A percentile compares a stretch with the other conserved stretches of the same genome.
phyloP scores from a whole-genome alignment of 257 asterid species.

The Rauvolfia tetraphylla region DNA sequence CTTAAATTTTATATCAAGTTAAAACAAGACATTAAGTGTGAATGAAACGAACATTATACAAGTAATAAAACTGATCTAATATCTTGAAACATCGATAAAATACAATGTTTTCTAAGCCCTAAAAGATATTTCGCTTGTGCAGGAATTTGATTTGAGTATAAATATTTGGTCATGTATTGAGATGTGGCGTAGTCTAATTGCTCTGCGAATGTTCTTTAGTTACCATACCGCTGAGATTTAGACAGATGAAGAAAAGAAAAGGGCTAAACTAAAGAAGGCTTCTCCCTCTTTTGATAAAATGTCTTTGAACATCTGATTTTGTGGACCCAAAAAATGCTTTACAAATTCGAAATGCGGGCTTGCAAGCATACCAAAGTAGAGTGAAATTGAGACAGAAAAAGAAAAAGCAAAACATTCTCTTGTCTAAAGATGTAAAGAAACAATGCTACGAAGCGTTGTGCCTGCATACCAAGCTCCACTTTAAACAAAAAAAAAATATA shows the following conservation, averaged over 20 bases:
- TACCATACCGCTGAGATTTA: neutral
- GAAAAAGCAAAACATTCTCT: conserved; percentile 11
- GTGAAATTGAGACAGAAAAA: neutral
- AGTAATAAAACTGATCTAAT: too few species aligned
- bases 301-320: conserved; percentile 4
- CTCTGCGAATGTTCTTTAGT: neutral
- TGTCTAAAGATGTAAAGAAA: conserved; percentile 10
- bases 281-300: neutral
- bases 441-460: neutral
- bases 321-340: conserved; percentile 15
- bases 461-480: neutral
- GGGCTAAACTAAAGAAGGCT: neutral
- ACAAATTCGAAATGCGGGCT: neutral
- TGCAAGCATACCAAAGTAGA: neutral
- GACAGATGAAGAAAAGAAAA: neutral
- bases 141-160: neutral
- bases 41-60: too few species aligned
- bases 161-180: neutral
- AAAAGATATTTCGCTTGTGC: neutral
- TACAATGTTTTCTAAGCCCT: neutral
- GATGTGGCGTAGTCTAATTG: neutral
- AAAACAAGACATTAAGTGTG: too few species aligned
- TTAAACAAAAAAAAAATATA: too few species aligned
- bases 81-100: neutral
- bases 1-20: too few species aligned